Conservation (phyloP, 805 yeast species). For the Lachancea kluyveri region DNA sequence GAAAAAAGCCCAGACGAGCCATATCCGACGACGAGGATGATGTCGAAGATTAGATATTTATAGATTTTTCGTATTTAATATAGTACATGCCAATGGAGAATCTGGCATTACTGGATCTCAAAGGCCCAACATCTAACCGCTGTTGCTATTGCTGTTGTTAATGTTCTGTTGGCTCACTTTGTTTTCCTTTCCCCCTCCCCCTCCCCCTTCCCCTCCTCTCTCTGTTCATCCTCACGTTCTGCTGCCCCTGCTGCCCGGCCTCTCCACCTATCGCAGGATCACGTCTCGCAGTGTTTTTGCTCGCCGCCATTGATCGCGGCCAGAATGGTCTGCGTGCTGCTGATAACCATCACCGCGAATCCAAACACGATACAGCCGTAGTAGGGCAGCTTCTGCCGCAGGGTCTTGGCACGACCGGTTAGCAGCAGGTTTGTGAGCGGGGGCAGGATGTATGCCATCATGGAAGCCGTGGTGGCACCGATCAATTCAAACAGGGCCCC, state of each 20-base stretch:
- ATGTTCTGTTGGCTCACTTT: too few species aligned
- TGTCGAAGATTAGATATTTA: conserved; percentile 1
- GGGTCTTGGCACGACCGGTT: conserved; percentile 39
- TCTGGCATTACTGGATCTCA: too few species aligned
- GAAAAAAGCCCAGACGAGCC: conserved; percentile 24
- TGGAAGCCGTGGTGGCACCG: conserved; percentile 89
- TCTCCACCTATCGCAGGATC: too few species aligned
- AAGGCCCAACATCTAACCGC: too few species aligned
- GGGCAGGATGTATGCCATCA: conserved; percentile 88
- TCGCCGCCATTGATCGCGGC: conserved; percentile 37
- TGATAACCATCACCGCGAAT: conserved; percentile 64
- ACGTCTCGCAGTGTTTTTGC: conserved; percentile 43
- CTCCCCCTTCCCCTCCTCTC: too few species aligned
- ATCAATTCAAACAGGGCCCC: conserved; percentile 86
- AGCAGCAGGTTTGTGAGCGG: conserved; percentile 75
- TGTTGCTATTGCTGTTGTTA: too few species aligned
- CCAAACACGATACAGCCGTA: conserved; percentile 67
- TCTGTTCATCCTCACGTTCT: too few species aligned
- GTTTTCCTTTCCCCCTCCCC: too few species aligned
- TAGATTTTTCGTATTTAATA: conserved; percentile 1
- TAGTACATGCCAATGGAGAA: too few species aligned
- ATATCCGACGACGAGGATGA: conserved; percentile 28
- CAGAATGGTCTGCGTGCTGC: conserved; percentile 68
- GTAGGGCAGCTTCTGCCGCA: conserved; percentile 46
- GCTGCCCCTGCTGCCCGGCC: too few species aligned